Evolutionary conservation across 2,329 filamentous ascomycete species (phyloP).

Genomic region (Zymoseptoria passerinii): DNA sequence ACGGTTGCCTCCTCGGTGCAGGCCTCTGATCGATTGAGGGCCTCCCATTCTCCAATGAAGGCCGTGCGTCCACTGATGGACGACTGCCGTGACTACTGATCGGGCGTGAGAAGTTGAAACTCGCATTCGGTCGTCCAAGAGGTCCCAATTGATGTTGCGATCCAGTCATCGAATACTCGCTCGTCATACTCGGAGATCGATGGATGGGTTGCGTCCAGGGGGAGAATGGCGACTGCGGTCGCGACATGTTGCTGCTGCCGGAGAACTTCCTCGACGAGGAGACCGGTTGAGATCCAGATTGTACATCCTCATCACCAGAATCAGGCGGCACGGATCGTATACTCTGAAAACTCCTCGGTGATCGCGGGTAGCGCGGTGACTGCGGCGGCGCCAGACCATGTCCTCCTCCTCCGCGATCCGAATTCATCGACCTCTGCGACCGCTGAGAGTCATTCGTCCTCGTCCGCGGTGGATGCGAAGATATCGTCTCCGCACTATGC

Average conservation of each 20-base stretch:
- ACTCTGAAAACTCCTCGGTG: conserved; percentile 37
- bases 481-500: conserved; percentile 29
- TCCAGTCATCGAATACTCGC: conserved; percentile 62
- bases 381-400: conserved; percentile 25
- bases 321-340: conserved; percentile 39
- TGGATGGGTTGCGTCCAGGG: conserved; percentile 55
- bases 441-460: conserved; percentile 31
- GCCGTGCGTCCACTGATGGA: conserved; percentile 30
- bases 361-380: conserved; percentile 33
- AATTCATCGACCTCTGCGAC: conserved; percentile 20
- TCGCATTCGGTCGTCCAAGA: conserved; percentile 9
- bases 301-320: conserved; percentile 56
- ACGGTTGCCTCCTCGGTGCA: conserved; percentile 17
- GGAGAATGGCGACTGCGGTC: conserved; percentile 55
- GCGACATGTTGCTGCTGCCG: conserved; percentile 55
- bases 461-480: conserved; percentile 33
- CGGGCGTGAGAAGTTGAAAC: conserved; percentile 77
- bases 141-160: conserved; percentile 19
- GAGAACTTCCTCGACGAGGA: conserved; percentile 73
- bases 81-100: conserved; percentile 57
- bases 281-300: conserved; percentile 43
- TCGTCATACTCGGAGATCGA: conserved; percentile 76
- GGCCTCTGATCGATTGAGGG: conserved; percentile 18
- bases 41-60: conserved; percentile 31
- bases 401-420: conserved; percentile 14